Conservation (phyloP, 108 stramenopile species). For the Schizochytrium sp. region DNA sequence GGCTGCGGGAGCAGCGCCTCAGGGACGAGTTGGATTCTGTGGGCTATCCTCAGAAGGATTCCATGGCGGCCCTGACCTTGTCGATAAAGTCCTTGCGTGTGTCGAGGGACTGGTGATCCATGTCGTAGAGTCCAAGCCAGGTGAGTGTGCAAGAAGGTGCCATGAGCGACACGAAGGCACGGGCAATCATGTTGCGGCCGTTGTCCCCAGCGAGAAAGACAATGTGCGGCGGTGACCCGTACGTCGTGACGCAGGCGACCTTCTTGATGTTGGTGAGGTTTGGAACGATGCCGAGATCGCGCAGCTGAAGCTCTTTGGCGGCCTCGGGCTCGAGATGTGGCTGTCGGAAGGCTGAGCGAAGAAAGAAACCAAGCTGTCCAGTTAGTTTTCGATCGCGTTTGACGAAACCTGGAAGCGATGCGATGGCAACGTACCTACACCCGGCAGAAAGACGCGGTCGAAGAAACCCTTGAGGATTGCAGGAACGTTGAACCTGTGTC, state of each 20-base stretch:
- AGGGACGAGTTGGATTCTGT: too few species aligned
- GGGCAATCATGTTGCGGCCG: conserved; percentile 11
- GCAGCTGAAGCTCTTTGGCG: neutral
- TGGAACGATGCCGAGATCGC: neutral
- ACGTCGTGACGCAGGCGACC: neutral
- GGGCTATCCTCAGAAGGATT: neutral
- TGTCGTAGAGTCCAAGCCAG: neutral
- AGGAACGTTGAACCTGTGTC: neutral
- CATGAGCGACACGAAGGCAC: neutral
- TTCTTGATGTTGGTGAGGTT: neutral
- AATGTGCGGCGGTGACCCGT: neutral
- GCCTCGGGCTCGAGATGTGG: neutral
- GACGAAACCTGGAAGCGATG: neutral
- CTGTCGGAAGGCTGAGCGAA: neutral
- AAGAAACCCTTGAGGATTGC: neutral
- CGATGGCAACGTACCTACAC: neutral
- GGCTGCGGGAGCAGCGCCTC: too few species aligned
- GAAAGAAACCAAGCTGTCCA: neutral
- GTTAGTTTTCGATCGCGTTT: neutral
- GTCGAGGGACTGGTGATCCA: neutral
- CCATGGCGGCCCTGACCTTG: neutral
- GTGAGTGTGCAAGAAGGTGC: neutral
- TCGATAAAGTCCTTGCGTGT: neutral
- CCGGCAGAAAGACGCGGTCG: conserved; percentile 5
- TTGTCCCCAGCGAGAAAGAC: neutral